Percentiles rank a stretch among this genome's conserved stretches.
These are phyloP conservation scores for Jackrogersella multiformis DNA, from an alignment of 495 filamentous ascomycete genomes.

Conservation along the genomic window DNA sequence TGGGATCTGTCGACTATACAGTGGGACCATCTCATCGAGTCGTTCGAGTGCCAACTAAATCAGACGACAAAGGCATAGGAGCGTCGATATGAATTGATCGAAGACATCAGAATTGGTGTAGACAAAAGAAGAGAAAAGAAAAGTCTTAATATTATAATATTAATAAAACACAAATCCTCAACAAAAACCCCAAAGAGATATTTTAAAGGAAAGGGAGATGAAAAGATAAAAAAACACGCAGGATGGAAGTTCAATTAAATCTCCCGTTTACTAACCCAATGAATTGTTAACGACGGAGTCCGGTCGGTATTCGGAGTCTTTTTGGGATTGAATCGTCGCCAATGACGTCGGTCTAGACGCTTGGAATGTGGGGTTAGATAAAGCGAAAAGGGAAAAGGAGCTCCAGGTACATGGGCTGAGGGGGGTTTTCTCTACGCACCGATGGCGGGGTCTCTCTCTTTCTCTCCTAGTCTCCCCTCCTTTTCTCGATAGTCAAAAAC, in stretches of 20 bases:
- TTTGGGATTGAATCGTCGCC: constrained; percentile 2
- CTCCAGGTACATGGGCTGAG: not conserved
- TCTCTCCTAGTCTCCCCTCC: constrained; percentile 17
- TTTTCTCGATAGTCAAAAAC: constrained; percentile 22
- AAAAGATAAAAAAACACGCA: not conserved
- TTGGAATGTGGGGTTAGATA: constrained; percentile 39
- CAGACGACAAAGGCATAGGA: constrained; percentile 17
- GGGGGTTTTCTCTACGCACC: constrained; percentile 1
- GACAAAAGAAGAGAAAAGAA: constrained; percentile 14
- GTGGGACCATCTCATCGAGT: constrained; percentile 50
- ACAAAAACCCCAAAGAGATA: no score
- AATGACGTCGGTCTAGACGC: constrained; percentile 32
- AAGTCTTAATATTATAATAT: constrained; percentile 4
- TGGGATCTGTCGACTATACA: constrained; percentile 48
- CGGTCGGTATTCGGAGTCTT: constrained; percentile 36
- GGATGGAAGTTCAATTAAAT: not conserved
- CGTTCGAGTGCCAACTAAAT: constrained; percentile 51
- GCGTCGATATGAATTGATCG: not conserved
- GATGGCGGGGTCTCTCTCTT: constrained; percentile 26
- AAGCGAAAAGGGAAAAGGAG: constrained; percentile 1
- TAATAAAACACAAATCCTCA: not conserved
- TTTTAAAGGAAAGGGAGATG: no score
- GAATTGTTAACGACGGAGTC: constrained; percentile 21
- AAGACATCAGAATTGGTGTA: constrained; percentile 9
- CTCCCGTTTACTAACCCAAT: constrained; percentile 7